These are phyloP conservation scores for Phytopythium kandeliae DNA, from an alignment of 352 stramenopile genomes.

Conservation along the genomic window DNA sequence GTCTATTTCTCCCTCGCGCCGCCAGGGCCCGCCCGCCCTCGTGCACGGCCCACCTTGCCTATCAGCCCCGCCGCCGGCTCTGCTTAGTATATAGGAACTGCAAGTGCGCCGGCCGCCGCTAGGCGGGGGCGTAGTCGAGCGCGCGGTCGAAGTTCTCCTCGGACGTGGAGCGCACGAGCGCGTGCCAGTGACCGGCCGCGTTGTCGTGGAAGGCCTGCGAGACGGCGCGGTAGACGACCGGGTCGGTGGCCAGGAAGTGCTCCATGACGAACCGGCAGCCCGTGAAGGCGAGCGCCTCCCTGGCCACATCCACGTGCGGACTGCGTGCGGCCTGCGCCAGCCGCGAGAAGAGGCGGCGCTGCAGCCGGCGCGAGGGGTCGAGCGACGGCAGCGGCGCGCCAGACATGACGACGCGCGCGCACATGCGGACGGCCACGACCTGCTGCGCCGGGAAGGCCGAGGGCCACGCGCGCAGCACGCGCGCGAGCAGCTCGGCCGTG, in stretches of 20 bases:
- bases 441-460: constrained; percentile 60
- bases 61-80: too few species aligned
- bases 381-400: constrained; percentile 54
- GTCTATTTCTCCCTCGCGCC: too few species aligned
- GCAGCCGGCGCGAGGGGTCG: constrained; percentile 23
- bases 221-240: constrained; percentile 59
- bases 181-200: constrained; percentile 64
- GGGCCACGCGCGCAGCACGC: constrained; percentile 60
- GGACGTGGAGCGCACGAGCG: constrained; percentile 53
- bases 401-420: constrained; percentile 82
- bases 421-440: constrained; percentile 72
- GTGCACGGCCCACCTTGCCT: too few species aligned
- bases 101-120: neutral
- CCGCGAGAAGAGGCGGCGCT: constrained; percentile 45
- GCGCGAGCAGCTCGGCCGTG: constrained; percentile 39
- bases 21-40: too few species aligned
- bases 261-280: constrained; percentile 76
- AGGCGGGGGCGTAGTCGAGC: constrained; percentile 65
- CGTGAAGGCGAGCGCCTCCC: constrained; percentile 79
- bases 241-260: constrained; percentile 64
- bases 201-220: constrained; percentile 61
- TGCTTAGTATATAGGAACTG: too few species aligned
- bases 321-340: constrained; percentile 57
- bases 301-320: constrained; percentile 60
- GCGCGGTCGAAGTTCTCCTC: constrained; percentile 71